A percentile compares a stretch with the other conserved stretches of the same genome.
These are phyloP conservation scores for Aspergillus fijiensis DNA, from an alignment of 2,329 filamentous ascomycete genomes.

Conservation along the genomic window DNA sequence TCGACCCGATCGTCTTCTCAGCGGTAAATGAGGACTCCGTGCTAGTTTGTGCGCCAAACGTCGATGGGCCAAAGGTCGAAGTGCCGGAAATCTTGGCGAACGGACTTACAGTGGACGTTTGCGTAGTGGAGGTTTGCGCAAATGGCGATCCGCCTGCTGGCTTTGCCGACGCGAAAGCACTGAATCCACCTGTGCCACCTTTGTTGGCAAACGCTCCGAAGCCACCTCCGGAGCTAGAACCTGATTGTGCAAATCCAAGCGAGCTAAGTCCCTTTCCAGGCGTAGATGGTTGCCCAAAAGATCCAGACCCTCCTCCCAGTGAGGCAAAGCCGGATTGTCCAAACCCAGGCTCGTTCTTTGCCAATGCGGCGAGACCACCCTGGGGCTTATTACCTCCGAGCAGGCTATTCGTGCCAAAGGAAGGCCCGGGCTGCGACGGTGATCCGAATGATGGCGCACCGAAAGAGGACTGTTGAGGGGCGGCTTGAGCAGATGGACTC, in stretches of 20 bases:
- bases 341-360: constrained; percentile 27
- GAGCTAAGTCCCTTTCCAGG: constrained; percentile 25
- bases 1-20: constrained; percentile 28
- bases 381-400: constrained; percentile 28
- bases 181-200: constrained; percentile 25
- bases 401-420: constrained; percentile 30
- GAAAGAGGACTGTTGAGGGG: constrained; percentile 26
- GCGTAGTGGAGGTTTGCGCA: constrained; percentile 25
- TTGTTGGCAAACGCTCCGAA: constrained; percentile 36
- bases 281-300: constrained; percentile 35
- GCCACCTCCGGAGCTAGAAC: constrained; percentile 27
- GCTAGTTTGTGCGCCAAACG: constrained; percentile 31
- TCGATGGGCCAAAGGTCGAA: constrained; percentile 18
- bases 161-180: constrained; percentile 25
- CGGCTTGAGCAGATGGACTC: constrained; percentile 28
- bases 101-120: constrained; percentile 23
- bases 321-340: constrained; percentile 34
- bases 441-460: constrained; percentile 35
- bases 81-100: constrained; percentile 29
- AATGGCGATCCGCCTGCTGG: constrained; percentile 27
- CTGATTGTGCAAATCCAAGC: constrained; percentile 23
- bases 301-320: constrained; percentile 15
- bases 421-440: constrained; percentile 26
- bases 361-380: constrained; percentile 35
- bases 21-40: constrained; percentile 28